Percentiles rank a stretch among this genome's conserved stretches.
Conservation (phyloP, 805 yeast genomes). For the Kregervanrija delftensis region DNA sequence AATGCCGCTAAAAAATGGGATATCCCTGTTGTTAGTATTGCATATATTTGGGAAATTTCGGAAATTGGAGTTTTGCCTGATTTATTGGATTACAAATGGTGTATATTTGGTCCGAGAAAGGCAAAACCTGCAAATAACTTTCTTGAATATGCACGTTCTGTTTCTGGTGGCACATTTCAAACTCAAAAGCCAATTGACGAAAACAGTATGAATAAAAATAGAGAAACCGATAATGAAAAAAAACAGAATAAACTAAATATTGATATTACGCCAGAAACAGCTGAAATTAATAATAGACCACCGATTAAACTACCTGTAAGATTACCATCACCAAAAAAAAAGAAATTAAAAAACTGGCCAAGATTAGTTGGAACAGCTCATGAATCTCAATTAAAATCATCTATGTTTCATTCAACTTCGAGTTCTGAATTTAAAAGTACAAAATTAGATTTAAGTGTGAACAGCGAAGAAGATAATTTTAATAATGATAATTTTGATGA, state of each 20-base stretch:
- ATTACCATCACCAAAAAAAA: constrained; percentile 50
- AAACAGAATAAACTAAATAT: neutral
- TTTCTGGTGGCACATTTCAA: constrained; percentile 17
- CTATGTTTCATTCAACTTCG: neutral
- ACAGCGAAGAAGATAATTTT: neutral
- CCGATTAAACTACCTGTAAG: constrained; percentile 24
- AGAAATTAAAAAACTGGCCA: constrained; percentile 39
- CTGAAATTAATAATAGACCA: neutral
- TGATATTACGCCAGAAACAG: neutral
- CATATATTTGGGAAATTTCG: constrained; percentile 47
- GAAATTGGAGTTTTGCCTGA: constrained; percentile 33
- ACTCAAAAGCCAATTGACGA: constrained; percentile 2
- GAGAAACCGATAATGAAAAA: neutral
- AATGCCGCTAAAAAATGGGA: constrained; percentile 51
- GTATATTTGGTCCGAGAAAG: constrained; percentile 39
- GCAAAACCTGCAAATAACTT: constrained; percentile 17
- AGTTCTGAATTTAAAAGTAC: constrained; percentile 2
- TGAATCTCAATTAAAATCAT: constrained; percentile 27
- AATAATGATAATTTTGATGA: too few species aligned
- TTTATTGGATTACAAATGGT: constrained; percentile 44
- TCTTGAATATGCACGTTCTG: constrained; percentile 15
- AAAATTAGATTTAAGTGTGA: constrained; percentile 1
- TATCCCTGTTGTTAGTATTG: constrained; percentile 51
- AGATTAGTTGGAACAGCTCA: constrained; percentile 38
- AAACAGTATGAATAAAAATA: neutral